Evolutionary conservation across 2,329 filamentous ascomycete genomes (phyloP).

Genomic region (Diplodia scrobiculata): DNA sequence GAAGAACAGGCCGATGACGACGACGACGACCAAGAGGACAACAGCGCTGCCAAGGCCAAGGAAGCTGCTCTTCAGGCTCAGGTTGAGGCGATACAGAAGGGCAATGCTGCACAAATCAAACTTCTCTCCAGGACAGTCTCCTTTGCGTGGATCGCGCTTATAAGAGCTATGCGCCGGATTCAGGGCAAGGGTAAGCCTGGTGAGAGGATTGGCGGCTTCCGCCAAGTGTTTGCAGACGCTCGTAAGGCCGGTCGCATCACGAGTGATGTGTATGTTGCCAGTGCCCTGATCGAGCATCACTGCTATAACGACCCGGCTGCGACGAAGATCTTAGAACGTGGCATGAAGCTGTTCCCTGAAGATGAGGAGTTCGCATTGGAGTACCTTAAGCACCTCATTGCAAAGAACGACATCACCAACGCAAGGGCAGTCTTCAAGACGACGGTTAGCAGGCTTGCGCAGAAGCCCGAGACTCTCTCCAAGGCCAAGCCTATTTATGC

Average conservation of each 20-base stretch:
- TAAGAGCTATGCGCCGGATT: slow-evolving; percentile 89
- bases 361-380: slow-evolving; percentile 93
- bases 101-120: slow-evolving; percentile 71
- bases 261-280: slow-evolving; percentile 92
- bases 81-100: slow-evolving; percentile 62
- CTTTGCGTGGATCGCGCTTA: slow-evolving; percentile 91
- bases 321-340: slow-evolving; percentile 93
- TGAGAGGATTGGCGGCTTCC: slow-evolving; percentile 70
- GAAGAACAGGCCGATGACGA: slow-evolving; percentile 49
- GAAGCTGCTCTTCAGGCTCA: slow-evolving; percentile 58
- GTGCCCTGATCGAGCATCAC: slow-evolving; percentile 89
- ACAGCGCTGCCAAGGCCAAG: slow-evolving; percentile 48
- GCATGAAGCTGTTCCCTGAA: slow-evolving; percentile 88
- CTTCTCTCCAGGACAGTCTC: slow-evolving; percentile 83
- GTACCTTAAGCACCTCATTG: slow-evolving; percentile 92
- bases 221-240: slow-evolving; percentile 87
- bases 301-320: slow-evolving; percentile 94
- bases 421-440: slow-evolving; percentile 95
- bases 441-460: slow-evolving; percentile 77
- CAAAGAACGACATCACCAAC: slow-evolving; percentile 91
- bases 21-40: slow-evolving; percentile 58
- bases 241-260: slow-evolving; percentile 83
- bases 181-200: slow-evolving; percentile 71
- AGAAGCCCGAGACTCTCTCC: slow-evolving; percentile 70
- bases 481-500: slow-evolving; percentile 84